Evolutionary conservation across 331 rosid species (phyloP), one percentile per base, ranked within the genome.

Genomic region (Acacia concinna): DNA sequence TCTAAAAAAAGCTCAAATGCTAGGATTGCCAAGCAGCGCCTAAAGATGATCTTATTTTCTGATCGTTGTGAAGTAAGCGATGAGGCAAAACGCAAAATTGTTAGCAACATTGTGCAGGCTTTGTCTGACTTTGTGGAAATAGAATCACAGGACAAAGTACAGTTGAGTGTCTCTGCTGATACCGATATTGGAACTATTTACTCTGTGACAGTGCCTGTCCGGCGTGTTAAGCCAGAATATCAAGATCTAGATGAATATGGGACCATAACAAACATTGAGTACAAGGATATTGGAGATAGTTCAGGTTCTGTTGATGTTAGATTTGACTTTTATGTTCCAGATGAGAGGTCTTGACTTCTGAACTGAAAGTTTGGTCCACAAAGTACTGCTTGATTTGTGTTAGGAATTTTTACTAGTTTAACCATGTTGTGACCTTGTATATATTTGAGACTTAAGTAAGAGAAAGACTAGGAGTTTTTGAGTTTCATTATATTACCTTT

Each of bases 41-140:
- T 95, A 85, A 95, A 95, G 87, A 91, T 95, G 99, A 93, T 95
- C 66, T 89, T 95, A 77, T 93, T 93, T 86, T 91, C 98, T 59
- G 99, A 95, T 78, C 89, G 99, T 41, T 95, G 99, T 66, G 99
- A 84, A 25, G 94, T 95, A 66, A 95, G 94, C 70, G 98, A 95
- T 1, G 97, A 95, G 89, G 99, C 98, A 68, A 95, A 95, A 71
- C 87, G 79, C 73, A 89, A 84, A 91, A 95, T 95, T 63, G 97
- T 95, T 66, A 86, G 69, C 87, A 93, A 89, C 84, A 81, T 95
- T 67, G 98, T 95, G 68, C 90, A 78, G 18, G 84, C 97, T 71
- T 84, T 95, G 28, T 95, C 99, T 40, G 99, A 93, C 80, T 95
- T 95, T 18, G 98, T 93, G 79, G 99, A 88, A 85, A 95, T 95